Evolutionary conservation across 768 basidiomycete genomes (phyloP).

Genomic region (Lentinus tigrinus): DNA sequence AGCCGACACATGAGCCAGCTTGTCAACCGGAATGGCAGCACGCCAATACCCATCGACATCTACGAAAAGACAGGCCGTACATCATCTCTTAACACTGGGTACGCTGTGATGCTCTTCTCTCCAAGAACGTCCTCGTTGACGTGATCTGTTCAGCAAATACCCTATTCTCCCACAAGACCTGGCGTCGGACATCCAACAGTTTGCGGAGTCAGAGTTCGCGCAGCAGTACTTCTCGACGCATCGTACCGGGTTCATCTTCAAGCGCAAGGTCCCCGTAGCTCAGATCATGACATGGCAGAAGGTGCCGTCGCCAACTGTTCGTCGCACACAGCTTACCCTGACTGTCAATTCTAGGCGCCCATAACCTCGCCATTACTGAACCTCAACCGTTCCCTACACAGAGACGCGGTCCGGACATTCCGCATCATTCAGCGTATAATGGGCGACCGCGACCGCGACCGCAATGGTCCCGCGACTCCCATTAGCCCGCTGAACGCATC

Average conservation of each 20-base stretch:
- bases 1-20: slow-evolving; percentile 75
- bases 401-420: slow-evolving; percentile 83
- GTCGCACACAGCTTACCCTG: not conserved
- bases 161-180: slow-evolving; percentile 80
- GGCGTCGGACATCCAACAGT: slow-evolving; percentile 82
- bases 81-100: slow-evolving; percentile 66
- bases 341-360: slow-evolving; percentile 42
- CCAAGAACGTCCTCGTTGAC: slow-evolving; percentile 16
- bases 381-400: slow-evolving; percentile 60
- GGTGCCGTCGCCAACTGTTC: slow-evolving; percentile 34
- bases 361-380: slow-evolving; percentile 74
- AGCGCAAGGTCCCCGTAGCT: slow-evolving; percentile 74
- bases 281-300: slow-evolving; percentile 95
- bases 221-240: slow-evolving; percentile 87
- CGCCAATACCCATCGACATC: slow-evolving; percentile 48
- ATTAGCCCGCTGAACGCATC: slow-evolving; percentile 34
- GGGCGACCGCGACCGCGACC: slow-evolving; percentile 86
- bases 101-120: slow-evolving; percentile 25
- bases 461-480: slow-evolving; percentile 37
- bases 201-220: slow-evolving; percentile 84
- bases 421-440: slow-evolving; percentile 90
- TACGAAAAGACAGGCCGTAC: slow-evolving; percentile 20
- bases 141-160: slow-evolving; percentile 50
- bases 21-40: slow-evolving; percentile 57
- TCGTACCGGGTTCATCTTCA: slow-evolving; percentile 85